Evolutionary conservation across 148 eudicot species (phyloP).

Genomic region (Polygonum aviculare): DNA sequence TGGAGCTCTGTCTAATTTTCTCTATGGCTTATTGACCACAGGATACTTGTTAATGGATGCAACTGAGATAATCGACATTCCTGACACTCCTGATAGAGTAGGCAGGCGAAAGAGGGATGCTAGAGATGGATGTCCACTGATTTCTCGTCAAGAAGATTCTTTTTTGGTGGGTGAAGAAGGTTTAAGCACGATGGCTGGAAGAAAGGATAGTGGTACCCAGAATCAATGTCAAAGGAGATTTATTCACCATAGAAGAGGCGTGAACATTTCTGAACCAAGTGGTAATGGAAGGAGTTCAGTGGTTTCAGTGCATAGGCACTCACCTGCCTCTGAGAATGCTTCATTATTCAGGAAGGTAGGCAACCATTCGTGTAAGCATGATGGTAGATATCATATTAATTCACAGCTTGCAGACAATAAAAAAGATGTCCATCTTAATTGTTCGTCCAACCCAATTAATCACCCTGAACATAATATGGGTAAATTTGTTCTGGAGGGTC

Average conservation of each 20-base stretch:
- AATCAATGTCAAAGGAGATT: slow-evolving; percentile 1
- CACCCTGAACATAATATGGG: slow-evolving; percentile 10
- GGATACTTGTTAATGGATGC: slow-evolving; percentile 25
- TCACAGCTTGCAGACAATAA: slow-evolving; percentile 20
- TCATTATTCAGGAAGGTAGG: slow-evolving; percentile 20
- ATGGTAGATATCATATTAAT: slow-evolving; percentile 17
- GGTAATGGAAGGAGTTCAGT: slow-evolving; percentile 9
- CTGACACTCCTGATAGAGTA: slow-evolving; percentile 71
- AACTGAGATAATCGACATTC: slow-evolving; percentile 44
- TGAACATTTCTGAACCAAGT: slow-evolving; percentile 17
- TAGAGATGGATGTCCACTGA: slow-evolving; percentile 13
- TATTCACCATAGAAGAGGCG: slow-evolving; percentile 3
- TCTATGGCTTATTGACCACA: not conserved
- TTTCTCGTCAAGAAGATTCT: slow-evolving; percentile 14
- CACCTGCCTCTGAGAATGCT: slow-evolving; percentile 25
- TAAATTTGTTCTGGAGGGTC: not conserved
- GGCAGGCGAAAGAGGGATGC: slow-evolving; percentile 13
- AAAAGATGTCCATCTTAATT: slow-evolving; percentile 17
- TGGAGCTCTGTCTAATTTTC: not conserved
- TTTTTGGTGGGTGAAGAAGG: slow-evolving; percentile 16
- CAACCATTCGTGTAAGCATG: slow-evolving; percentile 17
- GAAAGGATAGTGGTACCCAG: not conserved
- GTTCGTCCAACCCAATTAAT: slow-evolving; percentile 2
- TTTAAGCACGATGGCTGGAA: not conserved
- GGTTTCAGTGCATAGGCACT: slow-evolving; percentile 11